A percentile compares a stretch with the other conserved stretches of the same genome.
Conservation (phyloP, 306 rosid genomes). For the Fragaria iinumae region DNA sequence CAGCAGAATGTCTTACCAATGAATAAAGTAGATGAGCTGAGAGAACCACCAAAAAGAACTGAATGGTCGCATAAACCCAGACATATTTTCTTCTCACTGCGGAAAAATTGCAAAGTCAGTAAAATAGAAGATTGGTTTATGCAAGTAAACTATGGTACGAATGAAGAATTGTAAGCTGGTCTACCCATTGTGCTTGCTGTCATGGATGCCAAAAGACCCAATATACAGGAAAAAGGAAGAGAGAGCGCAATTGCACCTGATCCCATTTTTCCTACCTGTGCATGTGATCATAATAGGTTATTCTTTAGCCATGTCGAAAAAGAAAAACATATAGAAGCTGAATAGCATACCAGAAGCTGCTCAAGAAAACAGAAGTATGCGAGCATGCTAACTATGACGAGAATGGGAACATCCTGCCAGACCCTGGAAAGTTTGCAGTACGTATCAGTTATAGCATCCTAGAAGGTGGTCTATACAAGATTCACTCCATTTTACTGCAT, state of each 20-base stretch:
- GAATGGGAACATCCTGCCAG: conserved; percentile 53
- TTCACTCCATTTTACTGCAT: conserved; percentile 2
- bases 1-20: conserved; percentile 45
- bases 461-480: conserved; percentile 16
- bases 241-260: conserved; percentile 65
- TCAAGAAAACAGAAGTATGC: conserved; percentile 52
- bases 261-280: conserved; percentile 68
- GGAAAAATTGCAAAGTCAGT: conserved; percentile 20
- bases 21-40: conserved; percentile 60
- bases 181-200: conserved; percentile 78
- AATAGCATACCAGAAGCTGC: conserved; percentile 43
- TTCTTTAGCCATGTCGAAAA: not conserved
- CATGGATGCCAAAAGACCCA: conserved; percentile 83
- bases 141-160: conserved; percentile 4
- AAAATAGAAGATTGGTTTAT: not conserved
- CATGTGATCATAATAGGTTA: conserved; percentile 23
- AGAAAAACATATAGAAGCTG: conserved; percentile 6
- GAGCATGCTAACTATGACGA: conserved; percentile 47
- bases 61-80: conserved; percentile 72
- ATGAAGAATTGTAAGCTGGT: conserved; percentile 17
- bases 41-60: conserved; percentile 54
- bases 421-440: conserved; percentile 33
- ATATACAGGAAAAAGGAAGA: conserved; percentile 76
- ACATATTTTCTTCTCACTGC: conserved; percentile 65
- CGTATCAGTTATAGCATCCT: conserved; percentile 20